Evolutionary conservation across 1,284 basidiomycete genomes (phyloP).

Genomic region (Megacollybia platyphylla): DNA sequence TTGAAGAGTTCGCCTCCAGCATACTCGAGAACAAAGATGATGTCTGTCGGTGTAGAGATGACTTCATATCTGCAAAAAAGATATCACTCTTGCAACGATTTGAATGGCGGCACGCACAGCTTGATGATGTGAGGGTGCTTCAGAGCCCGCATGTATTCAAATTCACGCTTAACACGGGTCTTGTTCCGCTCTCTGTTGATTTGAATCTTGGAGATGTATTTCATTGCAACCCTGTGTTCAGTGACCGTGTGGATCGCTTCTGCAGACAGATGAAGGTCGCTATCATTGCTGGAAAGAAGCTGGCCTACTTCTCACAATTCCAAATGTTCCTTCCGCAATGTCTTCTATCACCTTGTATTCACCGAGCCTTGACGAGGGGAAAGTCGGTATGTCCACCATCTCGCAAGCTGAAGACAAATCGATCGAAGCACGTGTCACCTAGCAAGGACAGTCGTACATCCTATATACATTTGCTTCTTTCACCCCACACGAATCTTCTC

Average conservation of each 20-base stretch:
- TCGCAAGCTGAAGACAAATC: neutral
- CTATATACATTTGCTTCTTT: no score
- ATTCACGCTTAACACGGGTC: slow-evolving; percentile 87
- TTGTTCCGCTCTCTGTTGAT: slow-evolving; percentile 89
- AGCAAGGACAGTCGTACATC: no score
- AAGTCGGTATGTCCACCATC: slow-evolving; percentile 8
- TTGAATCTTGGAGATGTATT: slow-evolving; percentile 91
- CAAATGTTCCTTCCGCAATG: slow-evolving; percentile 88
- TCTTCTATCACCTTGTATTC: slow-evolving; percentile 68
- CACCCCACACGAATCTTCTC: neutral
- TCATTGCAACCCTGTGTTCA: slow-evolving; percentile 94
- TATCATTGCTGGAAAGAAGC: slow-evolving; percentile 6
- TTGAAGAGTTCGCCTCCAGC: slow-evolving; percentile 92
- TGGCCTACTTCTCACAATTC: slow-evolving; percentile 91
- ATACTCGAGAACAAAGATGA: slow-evolving; percentile 93
- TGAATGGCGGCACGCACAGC: slow-evolving; percentile 42
- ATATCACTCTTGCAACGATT: neutral
- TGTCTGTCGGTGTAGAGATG: slow-evolving; percentile 85
- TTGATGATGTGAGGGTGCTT: slow-evolving; percentile 95
- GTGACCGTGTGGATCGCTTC: slow-evolving; percentile 93
- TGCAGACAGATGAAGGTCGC: slow-evolving; percentile 21
- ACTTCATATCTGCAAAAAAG: slow-evolving; percentile 57
- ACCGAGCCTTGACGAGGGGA: slow-evolving; percentile 56
- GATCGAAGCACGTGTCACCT: no score
- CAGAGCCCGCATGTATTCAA: slow-evolving; percentile 87